phyloP scores from a whole-genome alignment of 2,329 filamentous ascomycete genomes.

The Mollisiaceae sp. region DNA sequence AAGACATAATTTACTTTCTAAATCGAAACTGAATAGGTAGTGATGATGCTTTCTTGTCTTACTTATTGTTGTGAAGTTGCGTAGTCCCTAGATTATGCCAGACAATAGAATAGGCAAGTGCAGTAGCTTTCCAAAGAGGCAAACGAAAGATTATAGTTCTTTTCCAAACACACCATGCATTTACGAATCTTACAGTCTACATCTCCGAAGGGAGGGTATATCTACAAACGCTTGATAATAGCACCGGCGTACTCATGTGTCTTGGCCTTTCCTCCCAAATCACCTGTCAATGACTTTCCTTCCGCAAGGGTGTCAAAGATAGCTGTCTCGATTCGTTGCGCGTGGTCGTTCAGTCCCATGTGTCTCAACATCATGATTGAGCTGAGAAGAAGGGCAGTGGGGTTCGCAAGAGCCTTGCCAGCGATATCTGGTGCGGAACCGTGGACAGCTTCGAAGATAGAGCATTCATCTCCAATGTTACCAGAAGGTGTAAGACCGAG shows the following conservation, averaged over 20 bases:
- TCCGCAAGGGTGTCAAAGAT: slow-evolving; percentile 95
- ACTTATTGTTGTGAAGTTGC: not conserved
- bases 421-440: slow-evolving; percentile 96
- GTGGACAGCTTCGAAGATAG: slow-evolving; percentile 99
- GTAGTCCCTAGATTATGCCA: not conserved
- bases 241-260: slow-evolving; percentile 92
- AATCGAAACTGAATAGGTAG: not conserved
- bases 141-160: not conserved
- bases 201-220: slow-evolving; percentile 37
- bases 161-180: slow-evolving; percentile 27
- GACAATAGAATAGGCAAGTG: not conserved
- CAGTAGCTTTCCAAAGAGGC: not conserved
- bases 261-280: slow-evolving; percentile 95
- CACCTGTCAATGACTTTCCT: slow-evolving; percentile 94
- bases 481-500: slow-evolving; percentile 96
- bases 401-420: slow-evolving; percentile 95
- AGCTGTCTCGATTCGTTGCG: slow-evolving; percentile 87
- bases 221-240: slow-evolving; percentile 68
- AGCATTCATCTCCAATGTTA: slow-evolving; percentile 99
- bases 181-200: slow-evolving; percentile 43
- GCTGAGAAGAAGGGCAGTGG: slow-evolving; percentile 90
- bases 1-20: not conserved
- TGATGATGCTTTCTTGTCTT: not conserved
- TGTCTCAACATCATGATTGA: slow-evolving; percentile 99
- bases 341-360: slow-evolving; percentile 89